Percentiles rank a stretch among this genome's conserved stretches.
These are phyloP conservation scores for Aspergillus viridinutans DNA, from an alignment of 2,329 filamentous ascomycete genomes.

Conservation along the genomic window DNA sequence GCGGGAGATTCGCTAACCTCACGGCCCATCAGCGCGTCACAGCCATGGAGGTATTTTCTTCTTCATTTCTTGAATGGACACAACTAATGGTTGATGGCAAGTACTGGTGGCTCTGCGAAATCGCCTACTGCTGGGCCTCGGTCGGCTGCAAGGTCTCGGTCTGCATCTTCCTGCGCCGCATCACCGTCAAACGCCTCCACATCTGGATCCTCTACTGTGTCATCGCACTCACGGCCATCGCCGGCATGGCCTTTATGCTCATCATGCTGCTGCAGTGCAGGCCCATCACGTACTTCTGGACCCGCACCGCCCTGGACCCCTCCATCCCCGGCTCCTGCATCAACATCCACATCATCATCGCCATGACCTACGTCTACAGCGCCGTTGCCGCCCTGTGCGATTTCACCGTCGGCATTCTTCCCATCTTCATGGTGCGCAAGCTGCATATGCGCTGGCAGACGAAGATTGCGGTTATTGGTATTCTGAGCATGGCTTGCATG, in stretches of 20 bases:
- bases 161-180: constrained; percentile 50
- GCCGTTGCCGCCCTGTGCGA: constrained; percentile 40
- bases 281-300: constrained; percentile 51
- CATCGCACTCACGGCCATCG: constrained; percentile 42
- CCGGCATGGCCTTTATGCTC: constrained; percentile 48
- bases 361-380: constrained; percentile 34
- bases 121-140: constrained; percentile 48
- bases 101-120: constrained; percentile 51
- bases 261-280: constrained; percentile 53
- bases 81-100: constrained; percentile 2
- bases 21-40: constrained; percentile 13
- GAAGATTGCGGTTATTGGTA: constrained; percentile 50
- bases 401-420: constrained; percentile 51
- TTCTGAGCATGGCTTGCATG: constrained; percentile 55
- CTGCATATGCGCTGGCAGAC: constrained; percentile 52
- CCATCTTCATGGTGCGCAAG: constrained; percentile 52
- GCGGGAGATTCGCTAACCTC: constrained; percentile 16
- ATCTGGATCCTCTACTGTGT: constrained; percentile 45
- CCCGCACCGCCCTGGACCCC: constrained; percentile 18
- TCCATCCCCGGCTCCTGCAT: constrained; percentile 41
- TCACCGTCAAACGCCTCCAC: constrained; percentile 46
- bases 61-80: neutral
- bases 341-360: constrained; percentile 29
- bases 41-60: constrained; percentile 22
- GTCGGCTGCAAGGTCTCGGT: constrained; percentile 49